Conservation (phyloP, 768 basidiomycete genomes). For the Pisolithus albus region DNA sequence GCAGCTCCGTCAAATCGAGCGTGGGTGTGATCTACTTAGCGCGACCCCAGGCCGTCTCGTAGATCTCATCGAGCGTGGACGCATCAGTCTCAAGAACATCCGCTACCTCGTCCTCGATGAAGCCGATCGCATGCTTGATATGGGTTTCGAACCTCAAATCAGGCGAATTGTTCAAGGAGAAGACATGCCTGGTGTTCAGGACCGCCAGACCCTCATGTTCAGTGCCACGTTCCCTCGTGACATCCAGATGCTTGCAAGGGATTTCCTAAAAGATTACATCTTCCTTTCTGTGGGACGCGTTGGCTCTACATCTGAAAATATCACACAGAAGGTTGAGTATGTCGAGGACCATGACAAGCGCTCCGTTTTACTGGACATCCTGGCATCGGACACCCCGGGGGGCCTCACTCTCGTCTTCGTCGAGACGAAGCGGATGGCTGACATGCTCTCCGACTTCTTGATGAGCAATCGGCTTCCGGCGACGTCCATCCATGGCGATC, state of each 20-base stretch:
- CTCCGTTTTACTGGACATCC: conserved; percentile 90
- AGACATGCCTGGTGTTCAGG: conserved; percentile 91
- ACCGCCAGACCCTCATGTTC: conserved; percentile 99
- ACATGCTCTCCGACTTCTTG: conserved; percentile 95
- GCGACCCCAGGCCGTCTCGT: conserved; percentile 98
- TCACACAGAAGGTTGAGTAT: conserved; percentile 97
- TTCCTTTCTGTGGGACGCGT: conserved; percentile 99
- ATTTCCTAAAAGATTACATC: conserved; percentile 97
- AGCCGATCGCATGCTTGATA: conserved; percentile 99
- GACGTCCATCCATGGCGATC: conserved; percentile 97
- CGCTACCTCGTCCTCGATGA: conserved; percentile 98
- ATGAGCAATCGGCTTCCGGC: conserved; percentile 76
- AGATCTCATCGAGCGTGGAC: conserved; percentile 95
- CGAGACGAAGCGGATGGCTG: conserved; percentile 99
- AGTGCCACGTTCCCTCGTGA: conserved; percentile 98
- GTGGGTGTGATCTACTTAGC: conserved; percentile 93
- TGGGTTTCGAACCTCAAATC: conserved; percentile 99
- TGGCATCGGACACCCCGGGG: conserved; percentile 61
- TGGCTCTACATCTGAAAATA: conserved; percentile 98
- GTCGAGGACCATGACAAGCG: conserved; percentile 97
- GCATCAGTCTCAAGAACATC: conserved; percentile 93
- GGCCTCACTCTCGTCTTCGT: conserved; percentile 95
- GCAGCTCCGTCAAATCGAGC: conserved; percentile 90
- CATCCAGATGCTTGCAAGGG: conserved; percentile 93
- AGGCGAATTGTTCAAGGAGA: conserved; percentile 95